Base-by-base conservation (phyloP, 2,329 filamentous ascomycete species). In the Bipolaris victoriae region DNA sequence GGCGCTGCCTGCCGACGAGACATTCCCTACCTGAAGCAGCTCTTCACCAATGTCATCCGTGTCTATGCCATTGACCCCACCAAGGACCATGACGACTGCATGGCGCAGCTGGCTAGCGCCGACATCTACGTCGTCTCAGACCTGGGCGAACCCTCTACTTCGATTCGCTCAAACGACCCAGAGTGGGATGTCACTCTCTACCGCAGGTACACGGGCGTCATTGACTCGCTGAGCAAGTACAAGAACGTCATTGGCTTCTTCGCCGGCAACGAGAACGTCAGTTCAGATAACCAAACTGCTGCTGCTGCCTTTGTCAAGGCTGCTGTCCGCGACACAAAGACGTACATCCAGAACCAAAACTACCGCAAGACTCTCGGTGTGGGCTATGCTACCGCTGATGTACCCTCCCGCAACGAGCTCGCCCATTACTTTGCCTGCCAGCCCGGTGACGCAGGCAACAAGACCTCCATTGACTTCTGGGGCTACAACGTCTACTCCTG, bases 401-500 rank as follows among this genome's bases (percentile, higher is more conserved):
- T 97, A 76, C 84, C 87, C 24, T 95, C 96, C 65, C 90, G 94
- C 75, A 83, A 84, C 61, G 82, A 92, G 67, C 87, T 98, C 72
- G 91, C 92, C 60, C 81, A 92, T 73, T 99, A 97, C 85, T 97
- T 99, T 81, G 93, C 96, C 82, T 99, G 95, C 77, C 90, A 93
- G 61, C 75, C 82, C 9, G 64, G 63, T 13, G 64, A 71, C 41
- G 26, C 57, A 1, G 71, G 71, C 10, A 75, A 74, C 51, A 80
- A 82, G 7, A 80, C 80, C 69, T 78, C 89, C 58, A 96, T 98
- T 65, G 95, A 99, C 79, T 97, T 95, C 84, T 98, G 93, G 91
- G 95, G 95, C 56, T 98, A 98, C 88, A 99, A 99, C 83, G 96
- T 98, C 79, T 99, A 98, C 85, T 96, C 93, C 43, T 99, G 95